Conservation (phyloP, 1,284 basidiomycete species). For the Retiboletus flavoniger region DNA sequence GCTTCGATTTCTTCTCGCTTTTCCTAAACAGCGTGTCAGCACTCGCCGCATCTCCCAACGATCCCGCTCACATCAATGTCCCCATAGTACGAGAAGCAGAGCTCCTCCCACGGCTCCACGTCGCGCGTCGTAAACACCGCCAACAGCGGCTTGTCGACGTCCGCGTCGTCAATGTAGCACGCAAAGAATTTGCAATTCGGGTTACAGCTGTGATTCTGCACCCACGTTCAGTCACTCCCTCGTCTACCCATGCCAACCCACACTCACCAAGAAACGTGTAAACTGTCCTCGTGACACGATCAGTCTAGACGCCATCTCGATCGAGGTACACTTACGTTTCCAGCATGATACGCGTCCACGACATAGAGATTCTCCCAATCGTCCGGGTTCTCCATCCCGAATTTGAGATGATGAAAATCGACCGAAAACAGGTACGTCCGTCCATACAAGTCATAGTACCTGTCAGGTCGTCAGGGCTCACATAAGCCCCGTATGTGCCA, state of each 20-base stretch:
- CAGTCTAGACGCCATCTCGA: slow-evolving; percentile 3
- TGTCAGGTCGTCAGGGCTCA: slow-evolving; percentile 27
- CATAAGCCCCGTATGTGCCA: too few species aligned
- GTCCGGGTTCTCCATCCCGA: slow-evolving; percentile 37
- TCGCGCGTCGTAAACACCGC: slow-evolving; percentile 69
- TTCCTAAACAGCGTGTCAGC: slow-evolving; percentile 17
- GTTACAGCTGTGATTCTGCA: slow-evolving; percentile 85
- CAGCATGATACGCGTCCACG: slow-evolving; percentile 85
- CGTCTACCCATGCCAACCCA: slow-evolving; percentile 11
- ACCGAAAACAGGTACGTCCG: slow-evolving; percentile 85
- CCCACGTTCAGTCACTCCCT: slow-evolving; percentile 3
- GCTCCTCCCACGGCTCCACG: slow-evolving; percentile 67
- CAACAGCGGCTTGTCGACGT: slow-evolving; percentile 60
- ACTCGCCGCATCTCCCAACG: neutral
- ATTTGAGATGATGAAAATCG: slow-evolving; percentile 68
- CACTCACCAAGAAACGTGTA: slow-evolving; percentile 62
- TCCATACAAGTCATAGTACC: slow-evolving; percentile 73
- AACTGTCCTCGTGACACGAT: slow-evolving; percentile 46
- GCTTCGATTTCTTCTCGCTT: slow-evolving; percentile 19
- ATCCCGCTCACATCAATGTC: slow-evolving; percentile 37
- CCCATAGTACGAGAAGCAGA: slow-evolving; percentile 81
- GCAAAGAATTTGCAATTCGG: slow-evolving; percentile 78
- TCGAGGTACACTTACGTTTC: slow-evolving; percentile 59
- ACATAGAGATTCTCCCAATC: slow-evolving; percentile 45
- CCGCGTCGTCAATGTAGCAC: slow-evolving; percentile 66